Evolutionary conservation across 176 grass and related monocot species (phyloP), one percentile per base, ranked within the genome.

Genomic region (Phyllostachys edulis): DNA sequence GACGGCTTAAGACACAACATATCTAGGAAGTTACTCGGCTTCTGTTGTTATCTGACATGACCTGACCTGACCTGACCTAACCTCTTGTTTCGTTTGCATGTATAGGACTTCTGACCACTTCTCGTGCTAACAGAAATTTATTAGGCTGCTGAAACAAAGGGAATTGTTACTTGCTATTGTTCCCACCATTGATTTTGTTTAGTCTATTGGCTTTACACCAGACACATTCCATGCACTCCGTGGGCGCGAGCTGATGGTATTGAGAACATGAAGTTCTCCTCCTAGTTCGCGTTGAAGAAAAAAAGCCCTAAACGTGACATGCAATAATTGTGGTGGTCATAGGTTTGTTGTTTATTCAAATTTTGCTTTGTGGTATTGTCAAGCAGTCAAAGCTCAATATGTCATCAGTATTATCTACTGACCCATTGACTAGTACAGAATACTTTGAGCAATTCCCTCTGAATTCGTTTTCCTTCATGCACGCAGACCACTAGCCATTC

Each of bases 401-500:
- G 40, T 52, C 24, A 13, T 64, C 18, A 37, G 34, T 45, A 17
- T 60, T 36, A 23, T 26, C 1, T 77, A 23, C 45, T 34, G 67
- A 82, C 9, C 1, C 5, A 18, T 10, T 67, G 50, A 23, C 24
- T 37, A 59, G 15, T 57, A 34, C 21, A 5, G n/a, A 68, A 47
- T 23, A 27, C 18, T 63, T 79, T 59, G 47, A 87, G 56, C 47
- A 18, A 20, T 44, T 3, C 21, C 46, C 24, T 13, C 8, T 60
- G 40, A 21, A 9, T 71, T 63, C 5, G 44, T 51, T 7, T 45
- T 32, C 74, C 61, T 26, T 55, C 47, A 4, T 82, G 72, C 55
- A 20, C 61, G 67, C 17, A 34, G 68, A 72, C 54, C 80, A 70
- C 80, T 60, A 34, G 46, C 16, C 39, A 36, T 82, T 82, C 39